phyloP scores from a whole-genome alignment of 805 yeast genomes.

The Nakazawaea populi region DNA sequence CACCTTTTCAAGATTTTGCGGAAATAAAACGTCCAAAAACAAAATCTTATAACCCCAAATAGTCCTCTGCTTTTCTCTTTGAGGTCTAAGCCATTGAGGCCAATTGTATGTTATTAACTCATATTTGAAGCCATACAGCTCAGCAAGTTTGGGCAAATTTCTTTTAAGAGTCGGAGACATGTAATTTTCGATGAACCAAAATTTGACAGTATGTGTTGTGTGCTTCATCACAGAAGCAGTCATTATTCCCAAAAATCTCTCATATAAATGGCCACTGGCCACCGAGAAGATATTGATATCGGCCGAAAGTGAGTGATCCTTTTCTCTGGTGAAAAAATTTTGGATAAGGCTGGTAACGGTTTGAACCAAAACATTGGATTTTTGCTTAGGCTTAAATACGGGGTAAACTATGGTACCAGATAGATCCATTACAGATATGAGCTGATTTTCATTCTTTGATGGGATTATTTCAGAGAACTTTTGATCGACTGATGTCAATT shows the following conservation, averaged over 20 bases:
- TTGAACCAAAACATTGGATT: background rate
- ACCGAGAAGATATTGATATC: constrained; percentile 76
- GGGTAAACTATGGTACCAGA: constrained; percentile 43
- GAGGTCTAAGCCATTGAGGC: constrained; percentile 87
- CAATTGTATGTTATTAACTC: constrained; percentile 83
- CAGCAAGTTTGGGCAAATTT: constrained; percentile 55
- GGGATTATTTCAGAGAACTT: constrained; percentile 12
- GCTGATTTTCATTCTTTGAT: constrained; percentile 12
- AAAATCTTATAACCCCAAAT: constrained; percentile 88
- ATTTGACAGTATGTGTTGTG: constrained; percentile 60
- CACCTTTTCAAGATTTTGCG: constrained; percentile 65
- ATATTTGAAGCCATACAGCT: constrained; percentile 56
- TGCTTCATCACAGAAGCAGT: constrained; percentile 67
- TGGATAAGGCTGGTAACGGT: constrained; percentile 2
- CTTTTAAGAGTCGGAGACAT: constrained; percentile 64
- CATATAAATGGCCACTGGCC: constrained; percentile 79
- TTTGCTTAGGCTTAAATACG: constrained; percentile 23
- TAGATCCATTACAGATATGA: constrained; percentile 34
- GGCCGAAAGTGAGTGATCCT: constrained; percentile 26
- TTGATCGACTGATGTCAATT: constrained; percentile 28
- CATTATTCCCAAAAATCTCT: constrained; percentile 72
- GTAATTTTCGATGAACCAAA: constrained; percentile 84
- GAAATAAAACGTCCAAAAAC: constrained; percentile 83
- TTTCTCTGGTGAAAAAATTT: background rate
- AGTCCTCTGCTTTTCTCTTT: constrained; percentile 69